Percentiles rank a stretch among this genome's conserved stretches.
phyloP scores from a whole-genome alignment of 345 rosid genomes.

The Citrus australasica region DNA sequence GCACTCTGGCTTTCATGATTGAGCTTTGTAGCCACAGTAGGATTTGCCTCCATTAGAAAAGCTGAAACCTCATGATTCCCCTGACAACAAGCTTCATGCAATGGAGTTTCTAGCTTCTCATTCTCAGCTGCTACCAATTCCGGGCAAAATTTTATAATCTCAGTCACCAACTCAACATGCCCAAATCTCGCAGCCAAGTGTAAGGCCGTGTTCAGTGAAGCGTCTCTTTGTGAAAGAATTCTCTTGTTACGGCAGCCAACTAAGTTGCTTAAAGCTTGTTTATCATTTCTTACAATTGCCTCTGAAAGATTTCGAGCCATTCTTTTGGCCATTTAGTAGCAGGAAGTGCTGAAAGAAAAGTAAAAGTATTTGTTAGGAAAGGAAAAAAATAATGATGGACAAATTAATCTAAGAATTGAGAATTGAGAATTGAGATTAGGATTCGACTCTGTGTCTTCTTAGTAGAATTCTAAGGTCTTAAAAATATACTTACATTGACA shows the following conservation, averaged over 20 bases:
- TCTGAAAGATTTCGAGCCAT: background rate
- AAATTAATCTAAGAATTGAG: no score
- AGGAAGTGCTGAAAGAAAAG: no score
- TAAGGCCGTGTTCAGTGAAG: no score
- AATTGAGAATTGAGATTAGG: no score
- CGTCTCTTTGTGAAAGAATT: no score
- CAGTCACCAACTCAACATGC: no score
- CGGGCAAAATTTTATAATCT: background rate
- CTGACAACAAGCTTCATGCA: conserved; percentile 18
- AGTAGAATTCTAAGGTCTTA: no score
- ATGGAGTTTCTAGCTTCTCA: conserved; percentile 11
- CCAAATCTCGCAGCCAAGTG: no score
- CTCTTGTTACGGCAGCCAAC: background rate
- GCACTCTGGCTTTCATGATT: conserved; percentile 11
- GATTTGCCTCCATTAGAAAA: conserved; percentile 10
- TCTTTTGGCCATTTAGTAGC: background rate
- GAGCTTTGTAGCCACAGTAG: conserved; percentile 3
- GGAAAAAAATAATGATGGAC: no score
- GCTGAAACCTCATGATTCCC: background rate
- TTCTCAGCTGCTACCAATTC: conserved; percentile 15
- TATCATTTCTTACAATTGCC: background rate
- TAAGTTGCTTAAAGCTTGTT: background rate
- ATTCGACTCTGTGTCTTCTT: no score
- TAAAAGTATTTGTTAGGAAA: no score
- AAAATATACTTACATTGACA: no score